Conservation (phyloP, 164 flowering plant genomes). For the Vitis rotundifolia region DNA sequence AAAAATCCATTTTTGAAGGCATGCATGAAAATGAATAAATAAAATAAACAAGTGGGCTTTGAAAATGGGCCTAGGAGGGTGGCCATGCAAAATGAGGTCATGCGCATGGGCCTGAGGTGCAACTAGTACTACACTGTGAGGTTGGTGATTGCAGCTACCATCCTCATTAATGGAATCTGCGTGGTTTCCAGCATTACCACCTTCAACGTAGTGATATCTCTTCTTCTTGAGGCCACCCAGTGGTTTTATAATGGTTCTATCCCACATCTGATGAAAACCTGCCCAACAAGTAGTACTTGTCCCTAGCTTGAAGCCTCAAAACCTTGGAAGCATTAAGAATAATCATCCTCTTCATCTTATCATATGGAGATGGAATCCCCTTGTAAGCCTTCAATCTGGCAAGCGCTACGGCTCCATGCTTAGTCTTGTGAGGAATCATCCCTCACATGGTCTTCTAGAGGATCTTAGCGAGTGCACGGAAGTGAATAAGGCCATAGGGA, state of each 20-base stretch:
- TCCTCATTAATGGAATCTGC: conserved; percentile 43
- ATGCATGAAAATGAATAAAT: no score
- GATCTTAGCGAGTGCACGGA: conserved; percentile 79
- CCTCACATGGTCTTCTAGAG: conserved; percentile 76
- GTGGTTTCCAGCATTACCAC: conserved; percentile 63
- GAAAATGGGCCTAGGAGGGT: no score
- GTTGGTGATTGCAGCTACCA: no score
- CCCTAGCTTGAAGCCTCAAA: conserved; percentile 72
- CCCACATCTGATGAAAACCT: conserved; percentile 70
- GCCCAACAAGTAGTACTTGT: conserved; percentile 73
- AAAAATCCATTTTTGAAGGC: no score
- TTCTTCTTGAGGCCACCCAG: conserved; percentile 54
- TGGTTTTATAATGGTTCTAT: conserved; percentile 64
- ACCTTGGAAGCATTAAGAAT: conserved; percentile 84
- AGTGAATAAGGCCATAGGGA: conserved; percentile 83
- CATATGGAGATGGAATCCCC: conserved; percentile 73
- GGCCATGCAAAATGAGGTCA: no score
- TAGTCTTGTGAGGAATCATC: conserved; percentile 87
- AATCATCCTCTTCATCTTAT: conserved; percentile 77
- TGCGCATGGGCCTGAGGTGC: no score
- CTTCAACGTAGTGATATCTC: conserved; percentile 61
- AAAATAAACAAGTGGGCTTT: no score
- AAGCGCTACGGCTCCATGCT: conserved; percentile 83
- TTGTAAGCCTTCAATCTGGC: conserved; percentile 72
- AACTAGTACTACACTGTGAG: no score